phyloP scores from a whole-genome alignment of 345 rosid genomes.

The Pistacia vera region DNA sequence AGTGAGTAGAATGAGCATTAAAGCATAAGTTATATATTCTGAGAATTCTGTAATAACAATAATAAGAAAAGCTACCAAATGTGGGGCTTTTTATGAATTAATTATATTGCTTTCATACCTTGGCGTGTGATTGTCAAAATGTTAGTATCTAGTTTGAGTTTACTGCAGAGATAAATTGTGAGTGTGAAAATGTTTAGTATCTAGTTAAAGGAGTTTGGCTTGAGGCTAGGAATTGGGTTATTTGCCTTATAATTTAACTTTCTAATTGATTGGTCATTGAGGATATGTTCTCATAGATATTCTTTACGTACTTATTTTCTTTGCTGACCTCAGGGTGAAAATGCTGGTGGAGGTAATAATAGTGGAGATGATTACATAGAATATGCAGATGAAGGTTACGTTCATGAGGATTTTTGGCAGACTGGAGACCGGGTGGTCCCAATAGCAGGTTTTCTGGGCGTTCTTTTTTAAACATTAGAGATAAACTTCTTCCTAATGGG shows the following conservation, averaged over 20 bases:
- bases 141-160: background rate
- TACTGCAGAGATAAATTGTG: background rate
- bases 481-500: no score
- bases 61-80: background rate
- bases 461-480: constrained; percentile 4
- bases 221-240: constrained; percentile 4
- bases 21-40: background rate
- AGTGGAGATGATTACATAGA: constrained; percentile 62
- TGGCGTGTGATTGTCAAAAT: background rate
- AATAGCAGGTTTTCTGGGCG: constrained; percentile 28
- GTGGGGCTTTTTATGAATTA: background rate
- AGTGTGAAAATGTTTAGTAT: no score
- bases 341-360: constrained; percentile 45
- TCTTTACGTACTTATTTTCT: background rate
- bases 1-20: background rate
- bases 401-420: constrained; percentile 91
- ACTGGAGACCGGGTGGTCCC: constrained; percentile 69
- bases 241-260: constrained; percentile 2
- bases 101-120: background rate
- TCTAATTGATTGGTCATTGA: constrained; percentile 8
- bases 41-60: background rate
- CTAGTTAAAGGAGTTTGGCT: background rate
- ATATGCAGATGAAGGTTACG: constrained; percentile 62
- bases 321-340: constrained; percentile 38
- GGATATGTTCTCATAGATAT: constrained; percentile 19